Evolutionary conservation across 768 basidiomycete genomes (phyloP), one percentile per base, ranked within the genome.

Genomic region (Kondoa subrosea): DNA sequence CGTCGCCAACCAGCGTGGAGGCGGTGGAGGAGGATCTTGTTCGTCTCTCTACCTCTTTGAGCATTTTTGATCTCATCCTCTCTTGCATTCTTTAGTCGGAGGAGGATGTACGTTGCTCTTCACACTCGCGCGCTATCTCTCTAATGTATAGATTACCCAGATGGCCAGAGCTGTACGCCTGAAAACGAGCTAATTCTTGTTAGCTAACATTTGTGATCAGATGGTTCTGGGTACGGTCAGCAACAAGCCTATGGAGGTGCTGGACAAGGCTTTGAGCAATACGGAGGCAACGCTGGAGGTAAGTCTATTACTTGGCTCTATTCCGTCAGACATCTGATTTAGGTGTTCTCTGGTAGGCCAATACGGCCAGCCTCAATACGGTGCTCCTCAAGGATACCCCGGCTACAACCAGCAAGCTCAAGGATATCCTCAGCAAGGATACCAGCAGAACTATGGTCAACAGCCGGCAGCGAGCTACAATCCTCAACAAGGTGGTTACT

Each of bases 1-100:
- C 58, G 58, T 59, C 30, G 58, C 58, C 4, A 59, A 59, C 58
- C 58, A 59, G 58, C 58, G 58, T 31, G 25, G 25, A 25, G 58
- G 58, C 58, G 58, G 58, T 14, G 25, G 58, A 14, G 58, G 58
- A 12, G 58, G 58, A 31, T n/a, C n/a, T n/a, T n/a, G n/a, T n/a
- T n/a, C n/a, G n/a, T n/a, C n/a, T n/a, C n/a, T n/a, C n/a, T n/a
- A n/a, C n/a, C n/a, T n/a, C n/a, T n/a, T n/a, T n/a, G n/a, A n/a
- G n/a, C n/a, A n/a, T n/a, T n/a, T n/a, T n/a, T n/a, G n/a, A n/a
- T n/a, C n/a, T n/a, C n/a, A n/a, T n/a, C n/a, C n/a, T n/a, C n/a
- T n/a, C n/a, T n/a, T n/a, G n/a, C n/a, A 50, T 50, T 8, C 40
- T 50, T 50, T 50, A 8, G 12, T 50, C 8, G 40, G 21, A 8